Conservation (phyloP, 768 basidiomycete species). For the Suillus paluster region DNA sequence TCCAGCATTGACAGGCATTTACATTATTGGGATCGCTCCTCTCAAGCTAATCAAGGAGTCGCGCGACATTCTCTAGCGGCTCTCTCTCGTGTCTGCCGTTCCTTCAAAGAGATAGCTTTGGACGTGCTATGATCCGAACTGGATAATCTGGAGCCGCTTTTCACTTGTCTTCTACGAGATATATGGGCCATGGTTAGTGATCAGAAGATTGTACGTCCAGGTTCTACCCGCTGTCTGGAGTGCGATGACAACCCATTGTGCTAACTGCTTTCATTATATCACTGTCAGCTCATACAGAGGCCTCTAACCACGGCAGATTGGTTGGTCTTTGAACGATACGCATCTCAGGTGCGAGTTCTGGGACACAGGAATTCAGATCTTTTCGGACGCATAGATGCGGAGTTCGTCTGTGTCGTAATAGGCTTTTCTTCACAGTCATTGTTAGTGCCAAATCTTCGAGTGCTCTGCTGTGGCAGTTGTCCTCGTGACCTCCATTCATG, state of each 20-base stretch:
- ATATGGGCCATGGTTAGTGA: background rate
- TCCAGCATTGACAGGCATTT: background rate
- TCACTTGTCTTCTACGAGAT: slow-evolving; percentile 13
- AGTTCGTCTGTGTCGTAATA: background rate
- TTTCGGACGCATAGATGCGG: background rate
- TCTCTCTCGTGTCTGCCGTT: slow-evolving; percentile 9
- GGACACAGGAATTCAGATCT: background rate
- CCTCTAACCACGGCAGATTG: slow-evolving; percentile 1
- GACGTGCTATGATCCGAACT: slow-evolving; percentile 18
- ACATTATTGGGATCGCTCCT: background rate
- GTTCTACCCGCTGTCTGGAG: too few species aligned
- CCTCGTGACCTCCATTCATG: background rate
- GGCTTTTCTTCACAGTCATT: background rate
- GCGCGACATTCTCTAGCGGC: background rate
- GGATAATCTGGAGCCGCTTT: slow-evolving; percentile 14
- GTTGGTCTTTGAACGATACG: background rate
- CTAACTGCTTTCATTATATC: background rate
- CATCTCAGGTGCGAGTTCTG: too few species aligned
- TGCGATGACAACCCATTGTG: background rate
- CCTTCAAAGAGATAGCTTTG: slow-evolving; percentile 20
- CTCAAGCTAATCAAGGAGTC: too few species aligned
- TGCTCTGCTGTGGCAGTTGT: background rate
- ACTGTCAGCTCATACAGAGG: background rate
- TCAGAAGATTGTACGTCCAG: background rate
- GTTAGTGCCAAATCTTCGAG: background rate